Conservation (phyloP, 2,329 filamentous ascomycete genomes). For the Colletotrichum horii region DNA sequence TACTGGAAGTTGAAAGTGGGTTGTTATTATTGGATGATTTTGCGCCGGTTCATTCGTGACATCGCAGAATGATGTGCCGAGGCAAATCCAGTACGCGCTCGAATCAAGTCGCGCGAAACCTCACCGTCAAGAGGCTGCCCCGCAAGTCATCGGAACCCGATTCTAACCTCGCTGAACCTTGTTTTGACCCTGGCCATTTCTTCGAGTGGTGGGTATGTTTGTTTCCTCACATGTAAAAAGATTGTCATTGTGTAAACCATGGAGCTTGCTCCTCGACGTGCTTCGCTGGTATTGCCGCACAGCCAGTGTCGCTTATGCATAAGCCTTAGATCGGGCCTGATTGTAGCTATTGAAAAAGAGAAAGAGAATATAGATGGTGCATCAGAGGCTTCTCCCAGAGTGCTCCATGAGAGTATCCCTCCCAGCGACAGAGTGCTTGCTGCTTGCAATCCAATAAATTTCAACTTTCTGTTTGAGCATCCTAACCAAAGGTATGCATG, state of each 20-base stretch:
- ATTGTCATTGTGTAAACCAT: neutral
- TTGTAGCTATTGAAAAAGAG: neutral
- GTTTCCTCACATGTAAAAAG: neutral
- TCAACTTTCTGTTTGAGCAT: neutral
- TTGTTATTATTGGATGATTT: neutral
- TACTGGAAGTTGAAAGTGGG: neutral
- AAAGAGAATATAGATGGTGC: neutral
- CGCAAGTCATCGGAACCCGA: neutral
- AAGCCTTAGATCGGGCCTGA: neutral
- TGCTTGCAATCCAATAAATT: neutral
- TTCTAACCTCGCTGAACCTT: neutral
- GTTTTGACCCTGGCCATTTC: neutral
- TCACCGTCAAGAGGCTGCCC: neutral
- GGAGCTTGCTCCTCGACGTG: neutral
- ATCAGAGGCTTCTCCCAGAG: neutral
- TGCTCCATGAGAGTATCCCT: neutral
- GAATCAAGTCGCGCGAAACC: neutral
- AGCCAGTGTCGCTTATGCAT: neutral
- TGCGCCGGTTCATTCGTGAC: neutral
- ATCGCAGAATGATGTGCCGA: slow-evolving; percentile 13
- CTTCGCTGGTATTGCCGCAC: neutral
- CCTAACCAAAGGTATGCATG: neutral
- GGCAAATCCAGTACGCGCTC: neutral
- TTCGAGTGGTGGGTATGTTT: neutral
- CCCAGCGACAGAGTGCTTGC: neutral